Percentiles rank a stretch among this genome's conserved stretches.
Evolutionary conservation across 1,284 basidiomycete genomes (phyloP).

Genomic region (Leucoagaricus sp.): DNA sequence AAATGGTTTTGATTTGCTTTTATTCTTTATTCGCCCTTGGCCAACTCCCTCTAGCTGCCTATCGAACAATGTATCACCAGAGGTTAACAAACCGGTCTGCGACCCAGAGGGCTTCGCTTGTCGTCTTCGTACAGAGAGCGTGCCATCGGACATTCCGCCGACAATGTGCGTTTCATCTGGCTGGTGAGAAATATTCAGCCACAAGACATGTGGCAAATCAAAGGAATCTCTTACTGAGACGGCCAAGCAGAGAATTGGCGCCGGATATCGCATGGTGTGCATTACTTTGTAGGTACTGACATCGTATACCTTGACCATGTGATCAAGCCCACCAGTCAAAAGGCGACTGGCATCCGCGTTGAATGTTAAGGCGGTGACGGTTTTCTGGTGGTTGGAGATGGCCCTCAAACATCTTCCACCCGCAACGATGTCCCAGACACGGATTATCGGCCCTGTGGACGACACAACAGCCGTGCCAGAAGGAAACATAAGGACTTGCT

Average conservation of each 20-base stretch:
- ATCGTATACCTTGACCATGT: conserved; percentile 99
- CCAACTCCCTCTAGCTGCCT: conserved; percentile 36
- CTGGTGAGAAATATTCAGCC: conserved; percentile 38
- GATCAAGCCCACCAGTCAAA: conserved; percentile 90
- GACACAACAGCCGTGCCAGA: conserved; percentile 87
- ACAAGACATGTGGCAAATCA: neutral
- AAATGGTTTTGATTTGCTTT: conserved; percentile 25
- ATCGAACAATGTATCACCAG: conserved; percentile 62
- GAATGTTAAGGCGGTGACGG: conserved; percentile 88
- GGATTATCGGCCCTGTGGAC: conserved; percentile 89
- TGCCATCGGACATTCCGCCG: conserved; percentile 96
- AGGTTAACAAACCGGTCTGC: conserved; percentile 46
- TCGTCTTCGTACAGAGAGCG: conserved; percentile 84
- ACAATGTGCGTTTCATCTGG: conserved; percentile 97
- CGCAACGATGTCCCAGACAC: conserved; percentile 95
- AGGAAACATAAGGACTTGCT: conserved; percentile 93
- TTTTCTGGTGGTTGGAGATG: conserved; percentile 97
- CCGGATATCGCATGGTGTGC: conserved; percentile 98
- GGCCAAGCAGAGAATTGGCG: conserved; percentile 90
- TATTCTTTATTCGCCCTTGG: conserved; percentile 29
- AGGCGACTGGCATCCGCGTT: conserved; percentile 77
- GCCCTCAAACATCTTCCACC: conserved; percentile 89
- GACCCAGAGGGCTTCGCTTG: conserved; percentile 71
- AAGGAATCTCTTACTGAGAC: conserved; percentile 65
- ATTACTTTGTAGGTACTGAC: conserved; percentile 92